Conservation (phyloP, 2,329 filamentous ascomycete genomes). For the Elsinoe batatas region DNA sequence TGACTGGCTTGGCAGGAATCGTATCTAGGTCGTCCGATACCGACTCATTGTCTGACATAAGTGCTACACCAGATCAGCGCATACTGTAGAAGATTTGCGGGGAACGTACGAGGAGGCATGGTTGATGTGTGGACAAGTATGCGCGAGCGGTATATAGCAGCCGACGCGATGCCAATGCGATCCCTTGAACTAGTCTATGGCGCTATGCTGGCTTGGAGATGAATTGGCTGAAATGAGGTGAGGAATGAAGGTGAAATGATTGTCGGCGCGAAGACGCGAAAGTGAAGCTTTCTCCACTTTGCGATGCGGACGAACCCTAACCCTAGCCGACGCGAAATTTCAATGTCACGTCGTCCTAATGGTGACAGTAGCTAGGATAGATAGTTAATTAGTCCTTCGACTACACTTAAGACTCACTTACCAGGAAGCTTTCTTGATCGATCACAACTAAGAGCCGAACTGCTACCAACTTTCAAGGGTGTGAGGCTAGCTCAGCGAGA, state of each 20-base stretch:
- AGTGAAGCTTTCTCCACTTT: not conserved
- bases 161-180: not conserved
- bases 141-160: not conserved
- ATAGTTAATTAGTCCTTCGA: not conserved
- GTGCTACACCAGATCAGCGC: not conserved
- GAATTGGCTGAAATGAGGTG: not conserved
- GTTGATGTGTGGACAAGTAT: not conserved
- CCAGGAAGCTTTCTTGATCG: not conserved
- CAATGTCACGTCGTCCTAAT: not conserved
- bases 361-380: not conserved
- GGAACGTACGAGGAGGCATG: conserved; percentile 15
- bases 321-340: conserved; percentile 4
- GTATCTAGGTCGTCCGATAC: conserved; percentile 13
- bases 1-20: conserved; percentile 11
- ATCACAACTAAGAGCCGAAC: not conserved
- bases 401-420: too few species aligned
- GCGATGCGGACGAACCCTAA: not conserved
- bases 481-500: conserved; percentile 13
- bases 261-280: not conserved
- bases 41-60: not conserved
- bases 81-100: not conserved
- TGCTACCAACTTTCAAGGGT: not conserved
- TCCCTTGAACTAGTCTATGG: not conserved
- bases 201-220: not conserved
- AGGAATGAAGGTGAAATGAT: not conserved